These are phyloP conservation scores for Streptanthus diversifolius DNA, from an alignment of 345 rosid genomes.

Conservation along the genomic window DNA sequence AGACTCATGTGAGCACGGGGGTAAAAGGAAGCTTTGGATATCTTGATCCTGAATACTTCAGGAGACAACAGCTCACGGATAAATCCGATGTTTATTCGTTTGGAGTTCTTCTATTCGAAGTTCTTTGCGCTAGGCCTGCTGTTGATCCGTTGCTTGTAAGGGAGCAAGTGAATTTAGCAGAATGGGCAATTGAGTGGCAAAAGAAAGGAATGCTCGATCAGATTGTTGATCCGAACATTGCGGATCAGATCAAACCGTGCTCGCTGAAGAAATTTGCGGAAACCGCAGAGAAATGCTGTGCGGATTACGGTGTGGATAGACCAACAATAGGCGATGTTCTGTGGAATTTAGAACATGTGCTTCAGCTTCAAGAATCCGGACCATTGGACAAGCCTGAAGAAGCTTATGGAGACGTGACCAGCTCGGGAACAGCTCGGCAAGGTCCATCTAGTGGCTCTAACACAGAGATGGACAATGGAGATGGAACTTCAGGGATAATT, in stretches of 20 bases:
- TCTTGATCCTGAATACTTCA: slow-evolving; percentile 92
- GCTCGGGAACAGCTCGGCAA: slow-evolving; percentile 26
- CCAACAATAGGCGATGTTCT: slow-evolving; percentile 91
- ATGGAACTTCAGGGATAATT: slow-evolving; percentile 52
- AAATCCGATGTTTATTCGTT: slow-evolving; percentile 95
- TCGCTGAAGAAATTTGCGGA: slow-evolving; percentile 84
- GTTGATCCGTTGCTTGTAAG: slow-evolving; percentile 88
- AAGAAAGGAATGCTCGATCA: slow-evolving; percentile 72
- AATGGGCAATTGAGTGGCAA: slow-evolving; percentile 98
- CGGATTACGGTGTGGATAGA: slow-evolving; percentile 92
- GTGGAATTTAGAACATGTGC: slow-evolving; percentile 81
- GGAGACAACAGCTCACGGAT: slow-evolving; percentile 92
- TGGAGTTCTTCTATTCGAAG: slow-evolving; percentile 89
- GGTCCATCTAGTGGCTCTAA: slow-evolving; percentile 26
- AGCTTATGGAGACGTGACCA: neutral
- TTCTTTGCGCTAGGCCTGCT: slow-evolving; percentile 93
- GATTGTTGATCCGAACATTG: slow-evolving; percentile 70
- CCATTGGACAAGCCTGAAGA: slow-evolving; percentile 36
- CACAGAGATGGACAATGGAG: slow-evolving; percentile 35
- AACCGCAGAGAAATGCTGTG: slow-evolving; percentile 94
- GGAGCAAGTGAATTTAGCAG: slow-evolving; percentile 93
- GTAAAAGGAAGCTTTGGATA: slow-evolving; percentile 98
- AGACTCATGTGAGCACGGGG: slow-evolving; percentile 93
- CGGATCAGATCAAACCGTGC: slow-evolving; percentile 53
- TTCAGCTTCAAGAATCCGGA: slow-evolving; percentile 78